Percentiles rank a stretch among this genome's conserved stretches.
Conservation (phyloP, 768 basidiomycete genomes). For the Mycena maculata region DNA sequence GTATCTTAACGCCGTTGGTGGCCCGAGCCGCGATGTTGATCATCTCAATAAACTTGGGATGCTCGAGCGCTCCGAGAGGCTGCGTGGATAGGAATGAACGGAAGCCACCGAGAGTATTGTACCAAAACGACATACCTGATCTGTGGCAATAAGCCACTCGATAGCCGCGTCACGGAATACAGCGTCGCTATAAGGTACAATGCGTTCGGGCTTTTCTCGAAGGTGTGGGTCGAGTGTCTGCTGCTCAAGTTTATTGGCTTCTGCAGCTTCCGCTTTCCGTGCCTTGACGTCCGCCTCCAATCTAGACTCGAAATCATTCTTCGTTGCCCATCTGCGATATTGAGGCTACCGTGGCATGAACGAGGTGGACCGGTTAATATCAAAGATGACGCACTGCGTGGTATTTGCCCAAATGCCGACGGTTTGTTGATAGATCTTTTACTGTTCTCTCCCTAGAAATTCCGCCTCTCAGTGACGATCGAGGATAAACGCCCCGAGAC, state of each 20-base stretch:
- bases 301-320: constrained; percentile 9
- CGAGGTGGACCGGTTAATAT: too few species aligned
- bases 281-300: constrained; percentile 5
- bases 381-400: neutral
- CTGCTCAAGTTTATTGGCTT: neutral
- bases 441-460: neutral
- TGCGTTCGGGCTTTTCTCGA: constrained; percentile 16
- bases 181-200: constrained; percentile 33
- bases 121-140: constrained; percentile 27
- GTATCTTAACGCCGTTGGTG: constrained; percentile 43
- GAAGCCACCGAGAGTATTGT: neutral
- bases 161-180: constrained; percentile 33
- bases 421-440: neutral
- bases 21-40: constrained; percentile 47
- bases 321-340: constrained; percentile 5
- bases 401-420: neutral
- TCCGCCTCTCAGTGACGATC: neutral
- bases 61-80: neutral
- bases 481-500: neutral
- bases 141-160: constrained; percentile 39
- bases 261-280: neutral
- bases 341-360: neutral
- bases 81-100: neutral
- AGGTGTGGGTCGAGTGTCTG: constrained; percentile 16
- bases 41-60: neutral